Evolutionary conservation across 257 asterid species (phyloP).

Genomic region (Agastache rugosa): DNA sequence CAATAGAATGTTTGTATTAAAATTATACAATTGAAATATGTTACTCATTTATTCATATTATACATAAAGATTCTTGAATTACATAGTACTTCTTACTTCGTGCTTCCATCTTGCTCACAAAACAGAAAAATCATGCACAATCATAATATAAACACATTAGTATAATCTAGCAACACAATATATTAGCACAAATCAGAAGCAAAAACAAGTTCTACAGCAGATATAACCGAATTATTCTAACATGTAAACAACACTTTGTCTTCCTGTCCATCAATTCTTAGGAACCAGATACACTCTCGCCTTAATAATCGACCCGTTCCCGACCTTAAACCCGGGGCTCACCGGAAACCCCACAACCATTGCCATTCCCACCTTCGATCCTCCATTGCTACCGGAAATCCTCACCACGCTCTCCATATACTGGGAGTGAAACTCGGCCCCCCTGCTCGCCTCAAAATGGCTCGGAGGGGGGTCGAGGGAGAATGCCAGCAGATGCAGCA

Average conservation of each 20-base stretch:
- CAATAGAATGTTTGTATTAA: slow-evolving; percentile 34
- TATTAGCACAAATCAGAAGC: slow-evolving; percentile 18
- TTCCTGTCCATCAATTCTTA: slow-evolving; percentile 47
- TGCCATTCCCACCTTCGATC: slow-evolving; percentile 53
- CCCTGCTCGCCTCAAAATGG: slow-evolving; percentile 86
- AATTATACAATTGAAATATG: not conserved
- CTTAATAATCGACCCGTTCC: slow-evolving; percentile 72
- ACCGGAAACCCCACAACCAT: slow-evolving; percentile 91
- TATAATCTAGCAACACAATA: slow-evolving; percentile 22
- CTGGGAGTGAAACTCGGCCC: slow-evolving; percentile 89
- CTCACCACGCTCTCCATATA: slow-evolving; percentile 92
- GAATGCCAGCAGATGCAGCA: slow-evolving; percentile 91
- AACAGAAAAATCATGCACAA: not conserved
- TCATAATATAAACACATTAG: not conserved
- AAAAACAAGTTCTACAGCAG: slow-evolving; percentile 32
- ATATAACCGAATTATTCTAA: slow-evolving; percentile 17
- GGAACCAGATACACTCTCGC: slow-evolving; percentile 86
- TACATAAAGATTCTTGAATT: slow-evolving; percentile 8
- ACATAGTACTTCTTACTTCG: not conserved
- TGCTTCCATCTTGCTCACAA: not conserved
- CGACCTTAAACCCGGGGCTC: slow-evolving; percentile 93
- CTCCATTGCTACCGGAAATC: slow-evolving; percentile 48
- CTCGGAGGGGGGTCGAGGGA: slow-evolving; percentile 86
- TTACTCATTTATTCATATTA: not conserved
- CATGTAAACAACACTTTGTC: slow-evolving; percentile 2